Evolutionary conservation across 768 basidiomycete species (phyloP).

Genomic region (Tulasnella sp.): DNA sequence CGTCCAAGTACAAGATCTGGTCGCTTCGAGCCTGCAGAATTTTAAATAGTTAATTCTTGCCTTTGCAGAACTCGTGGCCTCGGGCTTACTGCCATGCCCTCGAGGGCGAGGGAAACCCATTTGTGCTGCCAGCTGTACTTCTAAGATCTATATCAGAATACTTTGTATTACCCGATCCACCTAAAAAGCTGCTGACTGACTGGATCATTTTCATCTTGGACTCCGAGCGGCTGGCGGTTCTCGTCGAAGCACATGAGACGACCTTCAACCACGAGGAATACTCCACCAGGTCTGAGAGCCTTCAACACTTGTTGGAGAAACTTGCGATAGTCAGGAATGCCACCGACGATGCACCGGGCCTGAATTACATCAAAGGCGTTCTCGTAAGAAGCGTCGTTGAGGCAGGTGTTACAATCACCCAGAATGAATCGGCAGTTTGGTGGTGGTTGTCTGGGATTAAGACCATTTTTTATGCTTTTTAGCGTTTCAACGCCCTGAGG

Average conservation of each 20-base stretch:
- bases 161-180: background rate
- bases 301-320: background rate
- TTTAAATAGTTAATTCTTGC: background rate
- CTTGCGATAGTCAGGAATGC: constrained; percentile 8
- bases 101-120: background rate
- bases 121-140: background rate
- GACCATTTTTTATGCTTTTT: background rate
- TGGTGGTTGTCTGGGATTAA: background rate
- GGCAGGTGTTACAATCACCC: background rate
- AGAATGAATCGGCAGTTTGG: constrained; percentile 9
- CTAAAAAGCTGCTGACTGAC: background rate
- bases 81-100: background rate
- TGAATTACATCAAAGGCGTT: constrained; percentile 10
- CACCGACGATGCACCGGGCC: background rate
- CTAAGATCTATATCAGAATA: background rate
- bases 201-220: constrained; percentile 3
- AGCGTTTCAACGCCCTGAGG: too few relatives aligned
- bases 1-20: background rate
- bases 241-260: background rate
- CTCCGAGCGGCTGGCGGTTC: background rate
- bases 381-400: background rate
- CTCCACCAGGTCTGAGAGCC: constrained; percentile 1
- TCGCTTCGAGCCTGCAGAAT: background rate
- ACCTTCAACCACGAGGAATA: constrained; percentile 3
- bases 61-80: background rate